Percentiles rank a stretch among this genome's conserved stretches.
Evolutionary conservation across 2,329 filamentous ascomycete genomes (phyloP).

Genomic region (Rhynchosporium secalis): DNA sequence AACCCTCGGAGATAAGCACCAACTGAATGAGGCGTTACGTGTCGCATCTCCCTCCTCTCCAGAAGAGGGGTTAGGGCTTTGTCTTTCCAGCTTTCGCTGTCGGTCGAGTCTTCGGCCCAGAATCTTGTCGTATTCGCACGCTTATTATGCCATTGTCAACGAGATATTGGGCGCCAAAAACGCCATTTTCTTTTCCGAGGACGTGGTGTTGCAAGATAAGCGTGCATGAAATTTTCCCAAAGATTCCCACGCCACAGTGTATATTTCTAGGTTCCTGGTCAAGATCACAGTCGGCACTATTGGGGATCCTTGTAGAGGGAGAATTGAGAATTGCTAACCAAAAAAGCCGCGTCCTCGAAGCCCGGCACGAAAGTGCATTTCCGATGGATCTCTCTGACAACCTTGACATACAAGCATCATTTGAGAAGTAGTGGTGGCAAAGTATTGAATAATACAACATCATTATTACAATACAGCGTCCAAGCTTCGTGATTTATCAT

Average conservation of each 20-base stretch:
- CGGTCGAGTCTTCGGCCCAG: conserved; percentile 5
- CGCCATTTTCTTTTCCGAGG: conserved; percentile 8
- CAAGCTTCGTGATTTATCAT: neutral
- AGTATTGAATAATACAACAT: neutral
- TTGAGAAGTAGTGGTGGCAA: conserved; percentile 2
- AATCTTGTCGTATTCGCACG: conserved; percentile 4
- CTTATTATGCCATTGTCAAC: conserved; percentile 15
- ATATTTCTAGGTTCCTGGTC: conserved; percentile 9
- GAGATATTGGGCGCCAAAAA: conserved; percentile 9
- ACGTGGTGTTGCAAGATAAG: conserved; percentile 16
- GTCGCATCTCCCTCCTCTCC: conserved; percentile 17
- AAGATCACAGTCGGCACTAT: neutral
- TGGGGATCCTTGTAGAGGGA: conserved; percentile 1
- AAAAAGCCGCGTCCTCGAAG: conserved; percentile 7
- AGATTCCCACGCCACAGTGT: conserved; percentile 2
- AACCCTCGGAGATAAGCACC: conserved; percentile 25
- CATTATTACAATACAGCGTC: neutral
- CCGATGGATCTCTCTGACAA: conserved; percentile 1
- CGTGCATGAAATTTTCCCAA: neutral
- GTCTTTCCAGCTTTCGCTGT: neutral
- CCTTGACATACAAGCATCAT: neutral
- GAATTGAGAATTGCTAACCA: neutral
- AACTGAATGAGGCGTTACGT: conserved; percentile 27
- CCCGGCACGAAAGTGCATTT: conserved; percentile 11
- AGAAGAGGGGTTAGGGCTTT: neutral